Evolutionary conservation across 2,329 filamentous ascomycete species (phyloP).

Genomic region (Magnaporthiopsis rhizophila): DNA sequence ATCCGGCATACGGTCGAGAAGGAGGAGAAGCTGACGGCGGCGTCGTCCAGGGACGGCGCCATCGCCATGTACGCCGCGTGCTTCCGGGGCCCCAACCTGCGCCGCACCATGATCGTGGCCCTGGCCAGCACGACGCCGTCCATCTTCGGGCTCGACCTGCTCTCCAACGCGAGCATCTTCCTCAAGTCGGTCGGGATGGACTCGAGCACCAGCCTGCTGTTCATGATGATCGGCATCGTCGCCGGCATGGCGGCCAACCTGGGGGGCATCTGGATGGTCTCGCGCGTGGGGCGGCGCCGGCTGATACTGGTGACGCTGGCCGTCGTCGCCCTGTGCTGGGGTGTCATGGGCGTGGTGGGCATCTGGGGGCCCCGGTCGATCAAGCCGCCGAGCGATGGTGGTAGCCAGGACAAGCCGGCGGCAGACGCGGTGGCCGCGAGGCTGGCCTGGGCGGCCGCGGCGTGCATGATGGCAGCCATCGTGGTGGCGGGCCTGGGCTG

Average conservation of each 20-base stretch:
- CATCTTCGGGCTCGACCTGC: slow-evolving; percentile 3
- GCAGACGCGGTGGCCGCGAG: slow-evolving; percentile 8
- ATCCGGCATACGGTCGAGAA: slow-evolving; percentile 29
- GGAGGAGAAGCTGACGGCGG: slow-evolving; percentile 13
- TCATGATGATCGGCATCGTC: background rate
- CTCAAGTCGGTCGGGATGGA: background rate
- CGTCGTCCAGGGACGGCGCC: background rate
- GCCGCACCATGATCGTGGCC: slow-evolving; percentile 21
- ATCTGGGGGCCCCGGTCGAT: background rate
- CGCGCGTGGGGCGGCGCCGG: slow-evolving; percentile 1
- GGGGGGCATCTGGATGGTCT: slow-evolving; percentile 1
- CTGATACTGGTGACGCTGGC: background rate
- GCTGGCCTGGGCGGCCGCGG: background rate
- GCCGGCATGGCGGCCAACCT: background rate
- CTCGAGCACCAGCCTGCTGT: slow-evolving; percentile 4
- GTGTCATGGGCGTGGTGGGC: background rate
- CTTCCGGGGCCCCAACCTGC: slow-evolving; percentile 29
- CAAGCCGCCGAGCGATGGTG: too few relatives aligned
- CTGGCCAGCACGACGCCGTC: background rate
- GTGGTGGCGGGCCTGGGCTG: background rate
- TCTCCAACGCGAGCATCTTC: slow-evolving; percentile 3
- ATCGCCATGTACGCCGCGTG: slow-evolving; percentile 25
- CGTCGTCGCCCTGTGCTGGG: background rate
- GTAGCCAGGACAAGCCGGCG: slow-evolving; percentile 14
- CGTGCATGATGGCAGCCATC: background rate